Conservation (phyloP, 768 basidiomycete genomes). For the Amanita rubescens region DNA sequence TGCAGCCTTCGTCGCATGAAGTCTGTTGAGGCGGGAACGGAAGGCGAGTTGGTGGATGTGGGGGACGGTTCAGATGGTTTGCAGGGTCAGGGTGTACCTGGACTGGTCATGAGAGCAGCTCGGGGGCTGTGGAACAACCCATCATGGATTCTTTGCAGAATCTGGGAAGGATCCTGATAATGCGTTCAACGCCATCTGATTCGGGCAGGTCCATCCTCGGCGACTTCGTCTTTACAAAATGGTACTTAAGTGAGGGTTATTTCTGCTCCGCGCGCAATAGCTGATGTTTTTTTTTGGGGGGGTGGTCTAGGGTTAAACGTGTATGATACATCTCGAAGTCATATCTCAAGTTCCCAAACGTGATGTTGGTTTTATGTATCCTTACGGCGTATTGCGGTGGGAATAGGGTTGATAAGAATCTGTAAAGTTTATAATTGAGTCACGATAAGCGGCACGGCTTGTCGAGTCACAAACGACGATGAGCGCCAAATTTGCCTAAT, state of each 20-base stretch:
- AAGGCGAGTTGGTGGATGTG: not conserved
- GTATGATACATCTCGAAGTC: not conserved
- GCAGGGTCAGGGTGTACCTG: constrained; percentile 1
- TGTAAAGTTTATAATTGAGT: too few relatives aligned
- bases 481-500: too few relatives aligned
- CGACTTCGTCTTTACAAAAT: constrained; percentile 1
- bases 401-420: too few relatives aligned
- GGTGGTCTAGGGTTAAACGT: not conserved
- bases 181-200: not conserved
- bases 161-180: not conserved
- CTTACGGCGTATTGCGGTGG: too few relatives aligned
- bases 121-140: constrained; percentile 1
- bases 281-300: too few relatives aligned
- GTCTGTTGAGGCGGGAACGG: not conserved
- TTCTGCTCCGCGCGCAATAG: not conserved
- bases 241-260: not conserved
- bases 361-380: not conserved
- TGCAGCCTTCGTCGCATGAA: not conserved
- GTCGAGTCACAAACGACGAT: too few relatives aligned
- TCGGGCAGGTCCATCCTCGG: not conserved
- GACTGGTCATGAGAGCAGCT: not conserved
- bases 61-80: not conserved
- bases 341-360: not conserved
- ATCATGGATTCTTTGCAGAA: constrained; percentile 7
- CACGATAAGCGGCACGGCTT: too few relatives aligned